Evolutionary conservation across 352 stramenopile genomes (phyloP).

Genomic region (Stramenopiles sp.): DNA sequence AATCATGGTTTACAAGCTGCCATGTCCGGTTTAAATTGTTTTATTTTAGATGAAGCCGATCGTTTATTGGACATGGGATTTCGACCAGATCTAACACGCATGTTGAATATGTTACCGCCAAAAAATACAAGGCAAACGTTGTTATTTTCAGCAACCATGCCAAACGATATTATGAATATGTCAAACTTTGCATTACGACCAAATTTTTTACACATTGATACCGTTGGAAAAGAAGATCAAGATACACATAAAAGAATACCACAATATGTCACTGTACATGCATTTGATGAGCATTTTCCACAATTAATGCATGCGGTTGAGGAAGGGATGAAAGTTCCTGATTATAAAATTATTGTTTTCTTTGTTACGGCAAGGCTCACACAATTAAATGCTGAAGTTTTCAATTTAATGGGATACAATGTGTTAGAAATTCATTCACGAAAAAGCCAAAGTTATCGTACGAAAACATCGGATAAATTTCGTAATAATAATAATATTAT

Average conservation of each 20-base stretch:
- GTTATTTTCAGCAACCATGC: constrained; percentile 95
- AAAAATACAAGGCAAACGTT: constrained; percentile 62
- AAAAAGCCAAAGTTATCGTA: constrained; percentile 70
- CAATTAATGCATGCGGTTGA: constrained; percentile 42
- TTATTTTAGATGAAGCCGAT: constrained; percentile 81
- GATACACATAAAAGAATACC: constrained; percentile 55
- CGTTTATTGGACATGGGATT: constrained; percentile 88
- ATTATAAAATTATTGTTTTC: constrained; percentile 89
- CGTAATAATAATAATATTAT: constrained; percentile 51
- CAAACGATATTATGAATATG: constrained; percentile 51
- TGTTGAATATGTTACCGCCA: constrained; percentile 12
- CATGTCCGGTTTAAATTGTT: constrained; percentile 61
- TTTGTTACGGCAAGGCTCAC: constrained; percentile 63
- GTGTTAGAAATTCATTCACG: constrained; percentile 85
- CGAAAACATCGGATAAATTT: constrained; percentile 70
- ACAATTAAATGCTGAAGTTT: constrained; percentile 66
- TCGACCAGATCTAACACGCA: constrained; percentile 44
- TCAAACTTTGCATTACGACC: constrained; percentile 54
- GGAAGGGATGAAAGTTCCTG: constrained; percentile 28
- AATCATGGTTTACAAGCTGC: constrained; percentile 48
- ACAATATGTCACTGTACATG: constrained; percentile 51
- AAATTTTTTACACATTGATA: constrained; percentile 73
- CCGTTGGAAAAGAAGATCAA: constrained; percentile 62
- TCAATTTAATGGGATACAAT: constrained; percentile 34
- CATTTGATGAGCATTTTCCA: constrained; percentile 38